Evolutionary conservation across 306 rosid genomes (phyloP), one percentile per base, ranked within the genome.

Genomic region (Citrullus mucosospermus): DNA sequence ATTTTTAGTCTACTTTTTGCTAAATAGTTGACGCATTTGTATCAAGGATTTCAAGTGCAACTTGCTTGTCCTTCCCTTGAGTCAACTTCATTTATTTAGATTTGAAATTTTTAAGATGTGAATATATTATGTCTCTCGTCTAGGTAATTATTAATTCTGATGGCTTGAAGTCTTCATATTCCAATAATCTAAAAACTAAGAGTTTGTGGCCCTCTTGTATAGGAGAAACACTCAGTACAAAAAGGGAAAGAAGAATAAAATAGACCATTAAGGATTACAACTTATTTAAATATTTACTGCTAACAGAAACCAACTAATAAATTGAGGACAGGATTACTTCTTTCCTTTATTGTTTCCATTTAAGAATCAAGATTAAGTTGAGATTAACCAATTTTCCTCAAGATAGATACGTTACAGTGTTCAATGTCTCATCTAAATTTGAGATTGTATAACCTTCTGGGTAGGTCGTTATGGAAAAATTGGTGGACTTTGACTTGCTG

Each of bases 401-500:
- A 67, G 5, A 32, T 25, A 55, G 39, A 78, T 51, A 22, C 46
- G 6, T 16, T 11, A 20, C 2, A 30, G 22, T 22, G 22, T 22
- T 22, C 22, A 22, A 22, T 22, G 22, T 22, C 22, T 22, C 22
- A 22, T 22, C 56, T 55, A 38, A 66, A 17, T 8, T 66, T 66
- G 13, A 39, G 15, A 66, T 66, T 66, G 50, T 39, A 66, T 38
- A 10, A 81, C 72, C 78, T 50, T 84, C 71, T 89, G 87, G 75
- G 80, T 92, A 94, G 98, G 92, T 94, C 84, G 98, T 94, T 75
- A 85, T 66, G 91, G 96, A 92, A 80, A 94, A 94, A 88, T 55
- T 94, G 80, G 81, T 76, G 88, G 94, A 94, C 81, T 94, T 94
- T 94, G 97, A 88, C 88, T 92, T 94, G 86, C 80, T 90, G 84